A percentile compares a stretch with the other conserved stretches of the same genome.
phyloP scores from a whole-genome alignment of 2,329 filamentous ascomycete species.

The Cytospora piceicola region DNA sequence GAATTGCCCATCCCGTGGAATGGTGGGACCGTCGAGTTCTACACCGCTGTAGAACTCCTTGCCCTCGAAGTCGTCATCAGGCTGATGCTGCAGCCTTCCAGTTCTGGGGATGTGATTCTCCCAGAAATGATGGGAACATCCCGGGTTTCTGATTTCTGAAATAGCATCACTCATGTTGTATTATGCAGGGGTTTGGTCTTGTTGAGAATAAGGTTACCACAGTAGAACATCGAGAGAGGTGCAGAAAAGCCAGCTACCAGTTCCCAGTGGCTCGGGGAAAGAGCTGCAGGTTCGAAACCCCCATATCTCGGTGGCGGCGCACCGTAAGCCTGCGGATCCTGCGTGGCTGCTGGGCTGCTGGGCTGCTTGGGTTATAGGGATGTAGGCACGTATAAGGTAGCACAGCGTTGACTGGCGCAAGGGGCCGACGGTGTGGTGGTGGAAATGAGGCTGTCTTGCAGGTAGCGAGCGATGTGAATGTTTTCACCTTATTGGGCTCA shows the following conservation, averaged over 20 bases:
- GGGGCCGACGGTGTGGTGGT: background rate
- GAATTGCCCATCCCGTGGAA: constrained; percentile 17
- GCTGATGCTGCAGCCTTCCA: background rate
- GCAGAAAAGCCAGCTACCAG: background rate
- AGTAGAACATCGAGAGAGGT: background rate
- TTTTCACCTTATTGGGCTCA: background rate
- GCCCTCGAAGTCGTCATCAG: background rate
- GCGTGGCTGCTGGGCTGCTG: too few relatives aligned
- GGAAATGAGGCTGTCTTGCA: background rate
- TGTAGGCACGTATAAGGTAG: background rate
- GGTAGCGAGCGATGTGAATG: background rate
- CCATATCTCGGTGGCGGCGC: background rate
- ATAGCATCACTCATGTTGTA: constrained; percentile 2
- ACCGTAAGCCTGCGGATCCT: background rate
- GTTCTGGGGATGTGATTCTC: background rate
- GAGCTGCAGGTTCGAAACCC: background rate
- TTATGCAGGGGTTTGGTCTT: background rate
- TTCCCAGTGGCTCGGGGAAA: background rate
- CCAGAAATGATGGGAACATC: background rate
- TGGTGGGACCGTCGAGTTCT: constrained; percentile 14
- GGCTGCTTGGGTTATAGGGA: background rate
- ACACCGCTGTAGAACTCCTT: constrained; percentile 14
- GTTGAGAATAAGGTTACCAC: background rate
- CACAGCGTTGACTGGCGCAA: too few relatives aligned
- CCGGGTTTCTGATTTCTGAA: background rate